phyloP scores from a whole-genome alignment of 345 rosid species.

The Odontarrhena argentea region DNA sequence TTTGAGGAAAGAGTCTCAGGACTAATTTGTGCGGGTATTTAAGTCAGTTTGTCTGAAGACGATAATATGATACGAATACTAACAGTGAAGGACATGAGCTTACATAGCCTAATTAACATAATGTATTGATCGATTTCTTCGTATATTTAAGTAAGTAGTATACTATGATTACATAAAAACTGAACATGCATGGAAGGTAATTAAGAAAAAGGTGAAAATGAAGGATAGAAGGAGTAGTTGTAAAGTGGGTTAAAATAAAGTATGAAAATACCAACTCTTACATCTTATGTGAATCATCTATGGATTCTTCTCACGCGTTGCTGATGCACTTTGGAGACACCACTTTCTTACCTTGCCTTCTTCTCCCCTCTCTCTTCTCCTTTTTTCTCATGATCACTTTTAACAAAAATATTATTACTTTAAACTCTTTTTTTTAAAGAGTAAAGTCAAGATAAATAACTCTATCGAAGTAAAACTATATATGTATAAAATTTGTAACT shows the following conservation, averaged over 20 bases:
- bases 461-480: background rate
- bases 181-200: background rate
- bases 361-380: constrained; percentile 21
- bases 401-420: background rate
- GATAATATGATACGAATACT: too few relatives aligned
- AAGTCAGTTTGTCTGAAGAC: too few relatives aligned
- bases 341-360: constrained; percentile 36
- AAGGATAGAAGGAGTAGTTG: constrained; percentile 35
- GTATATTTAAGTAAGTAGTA: too few relatives aligned
- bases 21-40: too few relatives aligned
- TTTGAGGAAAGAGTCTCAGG: too few relatives aligned
- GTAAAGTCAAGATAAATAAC: background rate
- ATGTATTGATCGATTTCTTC: too few relatives aligned
- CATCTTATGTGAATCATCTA: constrained; percentile 31
- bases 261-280: constrained; percentile 35
- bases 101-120: too few relatives aligned
- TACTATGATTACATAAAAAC: too few relatives aligned
- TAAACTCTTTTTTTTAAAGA: too few relatives aligned
- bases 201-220: constrained; percentile 20
- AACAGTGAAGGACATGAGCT: too few relatives aligned
- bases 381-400: too few relatives aligned
- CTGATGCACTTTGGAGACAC: constrained; percentile 36
- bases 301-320: constrained; percentile 39
- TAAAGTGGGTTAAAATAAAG: constrained; percentile 31
- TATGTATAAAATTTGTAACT: constrained; percentile 7